Evolutionary conservation across 1,139 yeast genomes (phyloP), one percentile per base, ranked within the genome.

Genomic region (Yamadazyma diospyri): DNA sequence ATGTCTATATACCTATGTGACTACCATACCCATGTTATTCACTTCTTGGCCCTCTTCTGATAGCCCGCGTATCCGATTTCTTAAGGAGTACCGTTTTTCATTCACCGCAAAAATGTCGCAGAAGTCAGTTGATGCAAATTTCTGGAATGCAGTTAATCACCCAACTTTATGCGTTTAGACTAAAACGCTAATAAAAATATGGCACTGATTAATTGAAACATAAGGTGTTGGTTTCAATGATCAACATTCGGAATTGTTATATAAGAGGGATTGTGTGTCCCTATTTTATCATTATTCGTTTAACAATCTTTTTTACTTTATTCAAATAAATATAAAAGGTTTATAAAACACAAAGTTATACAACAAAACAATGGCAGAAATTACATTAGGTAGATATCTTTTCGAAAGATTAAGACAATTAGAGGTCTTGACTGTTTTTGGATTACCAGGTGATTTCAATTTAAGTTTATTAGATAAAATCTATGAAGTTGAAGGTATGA

Each of bases 401-500:
- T 66, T 66, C 36, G 72, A 66, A 49, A 57, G 73, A 50, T 57
- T 67, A 41, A 53, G 53, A 46, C 72, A 67, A 50, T 55, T 65
- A 34, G 50, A 58, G 26, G 68, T 66, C 32, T 52, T 52, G 33
- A 63, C 71, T 37, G 56, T 67, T 33, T 67, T 66, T 41, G 71
- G 71, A 5, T 57, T 64, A 25, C 69, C 71, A 5, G 69, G 70
- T 8, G 70, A 64, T 44, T 64, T 61, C 53, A 64, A 64, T 47
- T 53, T 61, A 33, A 45, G 61, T 4, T 51, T 64, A 25, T 54
- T 64, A 37, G 69, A 64, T 42, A 60, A 59, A 42, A 50, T 64
- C 27, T 61, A 64, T 39, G 69, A 64, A 35, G 66, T 63, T 17
- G 61, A 53, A 13, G 59, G 57, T 7, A 50, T 63, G 51, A 48